Conservation (phyloP, 2,329 filamentous ascomycete genomes). For the Daldinia sp. region DNA sequence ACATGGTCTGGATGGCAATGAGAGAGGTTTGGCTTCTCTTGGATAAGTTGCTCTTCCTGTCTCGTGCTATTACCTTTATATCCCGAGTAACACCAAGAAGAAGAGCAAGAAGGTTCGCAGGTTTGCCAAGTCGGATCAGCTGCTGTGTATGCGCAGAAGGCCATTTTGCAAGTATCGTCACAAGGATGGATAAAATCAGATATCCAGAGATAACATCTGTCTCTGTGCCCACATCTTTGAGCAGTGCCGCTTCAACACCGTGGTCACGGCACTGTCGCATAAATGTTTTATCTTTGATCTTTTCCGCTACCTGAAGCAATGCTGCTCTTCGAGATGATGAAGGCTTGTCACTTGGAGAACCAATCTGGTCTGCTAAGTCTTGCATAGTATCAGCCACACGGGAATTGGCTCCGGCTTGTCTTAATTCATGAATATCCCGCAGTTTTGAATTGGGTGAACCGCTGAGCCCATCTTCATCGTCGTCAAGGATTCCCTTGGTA, state of each 20-base stretch:
- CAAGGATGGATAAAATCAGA: slow-evolving; percentile 71
- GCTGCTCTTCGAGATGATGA: slow-evolving; percentile 68
- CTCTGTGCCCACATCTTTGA: slow-evolving; percentile 70
- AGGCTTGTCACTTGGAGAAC: slow-evolving; percentile 59
- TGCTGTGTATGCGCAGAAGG: slow-evolving; percentile 69
- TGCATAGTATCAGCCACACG: slow-evolving; percentile 75
- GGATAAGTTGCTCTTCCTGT: slow-evolving; percentile 77
- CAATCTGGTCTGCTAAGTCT: slow-evolving; percentile 72
- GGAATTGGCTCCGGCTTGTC: slow-evolving; percentile 74
- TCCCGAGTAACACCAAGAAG: slow-evolving; percentile 67
- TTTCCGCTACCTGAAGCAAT: slow-evolving; percentile 70
- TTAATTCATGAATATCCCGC: slow-evolving; percentile 73
- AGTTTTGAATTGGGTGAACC: slow-evolving; percentile 63
- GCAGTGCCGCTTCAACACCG: slow-evolving; percentile 75
- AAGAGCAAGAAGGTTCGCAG: slow-evolving; percentile 66
- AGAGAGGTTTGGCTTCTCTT: slow-evolving; percentile 71
- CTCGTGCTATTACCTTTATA: slow-evolving; percentile 70
- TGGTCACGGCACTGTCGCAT: slow-evolving; percentile 79
- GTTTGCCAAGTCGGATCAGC: slow-evolving; percentile 66
- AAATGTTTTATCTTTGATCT: slow-evolving; percentile 72
- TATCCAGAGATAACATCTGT: slow-evolving; percentile 73
- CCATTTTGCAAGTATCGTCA: slow-evolving; percentile 71
- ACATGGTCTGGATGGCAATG: slow-evolving; percentile 62
- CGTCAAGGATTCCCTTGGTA: slow-evolving; percentile 48
- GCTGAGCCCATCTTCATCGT: slow-evolving; percentile 60